phyloP scores from a whole-genome alignment of 371 early-diverging fungal species.

The Phascolomyces articulosus region DNA sequence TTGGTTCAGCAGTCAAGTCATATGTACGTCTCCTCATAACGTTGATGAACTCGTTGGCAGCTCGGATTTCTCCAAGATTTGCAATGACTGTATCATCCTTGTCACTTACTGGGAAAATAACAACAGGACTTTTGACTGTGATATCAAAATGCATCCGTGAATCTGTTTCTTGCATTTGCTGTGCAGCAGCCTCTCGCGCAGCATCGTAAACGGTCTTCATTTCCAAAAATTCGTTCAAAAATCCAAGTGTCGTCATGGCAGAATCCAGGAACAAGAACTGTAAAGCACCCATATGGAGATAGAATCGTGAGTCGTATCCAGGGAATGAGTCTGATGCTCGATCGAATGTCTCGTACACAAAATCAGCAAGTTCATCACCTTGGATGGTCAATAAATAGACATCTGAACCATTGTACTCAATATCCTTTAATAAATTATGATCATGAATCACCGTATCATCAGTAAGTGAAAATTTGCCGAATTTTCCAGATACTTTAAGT shows the following conservation, averaged over 20 bases:
- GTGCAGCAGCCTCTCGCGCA: constrained; percentile 86
- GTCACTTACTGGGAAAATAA: constrained; percentile 80
- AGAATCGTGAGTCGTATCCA: constrained; percentile 70
- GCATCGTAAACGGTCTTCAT: constrained; percentile 90
- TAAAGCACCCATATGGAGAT: constrained; percentile 71
- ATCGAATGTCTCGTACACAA: constrained; percentile 73
- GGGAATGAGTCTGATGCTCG: constrained; percentile 44
- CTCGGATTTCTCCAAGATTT: constrained; percentile 87
- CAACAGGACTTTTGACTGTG: constrained; percentile 83
- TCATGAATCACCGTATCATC: constrained; percentile 40
- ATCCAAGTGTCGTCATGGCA: constrained; percentile 54
- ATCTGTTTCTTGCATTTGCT: constrained; percentile 57
- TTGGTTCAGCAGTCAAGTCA: constrained; percentile 20
- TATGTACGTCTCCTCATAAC: constrained; percentile 28
- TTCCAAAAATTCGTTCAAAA: constrained; percentile 76
- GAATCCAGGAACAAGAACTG: constrained; percentile 63
- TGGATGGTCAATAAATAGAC: constrained; percentile 68
- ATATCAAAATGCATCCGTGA: constrained; percentile 80
- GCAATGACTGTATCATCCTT: constrained; percentile 70
- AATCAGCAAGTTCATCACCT: constrained; percentile 77
- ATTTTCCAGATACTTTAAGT: constrained; percentile 63
- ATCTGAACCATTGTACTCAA: constrained; percentile 17
- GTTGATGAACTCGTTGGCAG: constrained; percentile 69
- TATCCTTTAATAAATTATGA: constrained; percentile 6
- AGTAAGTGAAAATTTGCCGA: constrained; percentile 74